A percentile compares a stretch with the other conserved stretches of the same genome.
Conservation (phyloP, 169 alveolate genomes). For the Cystoisospora suis region DNA sequence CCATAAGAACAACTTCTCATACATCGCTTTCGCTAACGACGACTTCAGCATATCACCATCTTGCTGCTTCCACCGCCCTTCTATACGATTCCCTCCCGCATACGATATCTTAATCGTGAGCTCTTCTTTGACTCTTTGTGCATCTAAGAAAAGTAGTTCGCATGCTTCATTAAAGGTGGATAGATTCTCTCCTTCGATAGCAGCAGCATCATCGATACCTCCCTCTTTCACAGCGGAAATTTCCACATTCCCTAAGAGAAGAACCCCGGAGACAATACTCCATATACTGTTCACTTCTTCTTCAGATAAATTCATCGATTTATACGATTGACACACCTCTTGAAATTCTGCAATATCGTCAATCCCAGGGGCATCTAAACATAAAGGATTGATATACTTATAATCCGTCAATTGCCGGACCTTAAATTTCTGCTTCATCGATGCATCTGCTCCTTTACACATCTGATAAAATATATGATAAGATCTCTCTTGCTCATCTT, state of each 20-base stretch:
- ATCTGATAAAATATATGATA: conserved; percentile 97
- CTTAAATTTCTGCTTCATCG: conserved; percentile 77
- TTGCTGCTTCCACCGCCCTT: conserved; percentile 85
- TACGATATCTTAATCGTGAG: conserved; percentile 80
- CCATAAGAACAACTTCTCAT: conserved; percentile 95
- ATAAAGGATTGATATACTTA: conserved; percentile 86
- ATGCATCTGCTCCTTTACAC: conserved; percentile 87
- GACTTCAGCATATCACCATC: conserved; percentile 89
- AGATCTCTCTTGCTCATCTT: conserved; percentile 93
- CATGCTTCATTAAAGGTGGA: conserved; percentile 79
- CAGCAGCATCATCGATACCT: conserved; percentile 89
- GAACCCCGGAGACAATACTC: conserved; percentile 84
- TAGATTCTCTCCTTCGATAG: conserved; percentile 76
- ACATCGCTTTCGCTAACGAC: conserved; percentile 93
- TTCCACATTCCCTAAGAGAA: conserved; percentile 95
- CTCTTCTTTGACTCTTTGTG: conserved; percentile 77
- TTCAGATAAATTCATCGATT: conserved; percentile 88
- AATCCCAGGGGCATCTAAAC: conserved; percentile 89
- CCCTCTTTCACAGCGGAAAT: conserved; percentile 83
- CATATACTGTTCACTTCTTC: conserved; percentile 87
- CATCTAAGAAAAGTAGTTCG: conserved; percentile 82
- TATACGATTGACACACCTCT: conserved; percentile 90
- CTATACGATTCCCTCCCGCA: conserved; percentile 83
- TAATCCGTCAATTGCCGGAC: conserved; percentile 77
- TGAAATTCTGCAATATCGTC: conserved; percentile 93